These are phyloP conservation scores for Scytalidium sp. DNA, from an alignment of 2,329 filamentous ascomycete species.

Conservation along the genomic window DNA sequence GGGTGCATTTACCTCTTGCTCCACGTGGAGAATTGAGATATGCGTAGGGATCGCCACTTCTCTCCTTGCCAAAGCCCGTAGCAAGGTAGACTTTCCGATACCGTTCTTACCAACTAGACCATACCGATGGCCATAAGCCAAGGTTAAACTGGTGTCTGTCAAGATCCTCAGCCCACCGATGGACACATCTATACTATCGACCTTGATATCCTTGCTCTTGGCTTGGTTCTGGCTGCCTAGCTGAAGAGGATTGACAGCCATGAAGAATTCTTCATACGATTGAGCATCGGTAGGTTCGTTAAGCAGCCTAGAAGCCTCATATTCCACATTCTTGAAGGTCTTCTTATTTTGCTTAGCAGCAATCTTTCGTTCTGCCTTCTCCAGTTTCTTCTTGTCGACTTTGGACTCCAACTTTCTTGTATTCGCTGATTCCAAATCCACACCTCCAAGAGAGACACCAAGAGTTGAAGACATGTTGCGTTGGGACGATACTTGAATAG, in stretches of 20 bases:
- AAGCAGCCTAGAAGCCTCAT: slow-evolving; percentile 88
- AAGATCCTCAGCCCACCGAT: slow-evolving; percentile 88
- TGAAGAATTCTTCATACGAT: slow-evolving; percentile 99
- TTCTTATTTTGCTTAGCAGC: slow-evolving; percentile 98
- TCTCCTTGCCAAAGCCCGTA: slow-evolving; percentile 86
- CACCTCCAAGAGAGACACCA: slow-evolving; percentile 76
- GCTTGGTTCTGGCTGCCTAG: slow-evolving; percentile 67
- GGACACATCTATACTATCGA: slow-evolving; percentile 92
- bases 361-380: slow-evolving; percentile 97
- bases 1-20: slow-evolving; percentile 76
- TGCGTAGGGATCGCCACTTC: slow-evolving; percentile 94
- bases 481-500: slow-evolving; percentile 90
- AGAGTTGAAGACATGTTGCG: slow-evolving; percentile 95
- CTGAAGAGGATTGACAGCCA: slow-evolving; percentile 97
- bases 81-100: slow-evolving; percentile 95
- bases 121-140: slow-evolving; percentile 91
- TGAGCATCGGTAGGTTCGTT: slow-evolving; percentile 78
- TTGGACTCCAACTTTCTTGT: slow-evolving; percentile 93
- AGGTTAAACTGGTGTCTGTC: slow-evolving; percentile 83
- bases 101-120: slow-evolving; percentile 98
- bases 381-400: slow-evolving; percentile 97
- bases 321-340: slow-evolving; percentile 96
- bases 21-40: slow-evolving; percentile 97
- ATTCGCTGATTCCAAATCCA: slow-evolving; percentile 93
- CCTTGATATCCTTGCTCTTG: slow-evolving; percentile 99